phyloP scores from a whole-genome alignment of 345 rosid species.

The Eutrema heterophyllum region DNA sequence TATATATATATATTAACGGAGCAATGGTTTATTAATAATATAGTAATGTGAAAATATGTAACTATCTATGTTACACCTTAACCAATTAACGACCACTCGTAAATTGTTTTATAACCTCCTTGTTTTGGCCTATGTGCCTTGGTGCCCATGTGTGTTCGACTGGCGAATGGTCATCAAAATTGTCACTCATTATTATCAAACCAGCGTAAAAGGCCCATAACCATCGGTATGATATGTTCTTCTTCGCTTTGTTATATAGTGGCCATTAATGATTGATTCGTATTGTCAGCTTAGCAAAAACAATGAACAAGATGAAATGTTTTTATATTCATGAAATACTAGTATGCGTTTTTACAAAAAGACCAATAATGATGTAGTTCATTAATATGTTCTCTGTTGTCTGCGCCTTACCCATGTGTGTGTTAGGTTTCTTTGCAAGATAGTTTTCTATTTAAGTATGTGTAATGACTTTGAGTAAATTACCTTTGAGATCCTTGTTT shows the following conservation, averaged over 20 bases:
- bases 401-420: too few relatives aligned
- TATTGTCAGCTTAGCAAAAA: not conserved
- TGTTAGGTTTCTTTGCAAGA: too few relatives aligned
- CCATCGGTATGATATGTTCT: too few relatives aligned
- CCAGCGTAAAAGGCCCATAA: not conserved
- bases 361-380: not conserved
- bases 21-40: not conserved
- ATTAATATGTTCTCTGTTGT: too few relatives aligned
- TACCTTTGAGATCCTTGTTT: too few relatives aligned
- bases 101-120: not conserved
- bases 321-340: not conserved
- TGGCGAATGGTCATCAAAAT: not conserved
- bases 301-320: too few relatives aligned
- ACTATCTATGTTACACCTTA: conserved; percentile 11
- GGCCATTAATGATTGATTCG: not conserved
- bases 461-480: too few relatives aligned
- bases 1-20: not conserved
- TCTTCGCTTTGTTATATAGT: too few relatives aligned
- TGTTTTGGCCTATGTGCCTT: not conserved
- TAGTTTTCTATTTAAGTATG: too few relatives aligned
- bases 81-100: conserved; percentile 25
- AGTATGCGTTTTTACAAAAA: not conserved
- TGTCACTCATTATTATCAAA: not conserved
- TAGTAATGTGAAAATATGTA: not conserved
- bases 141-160: not conserved